Evolutionary conservation across 345 rosid genomes (phyloP), one percentile per base, ranked within the genome.

Genomic region (Aegle marmelos): DNA sequence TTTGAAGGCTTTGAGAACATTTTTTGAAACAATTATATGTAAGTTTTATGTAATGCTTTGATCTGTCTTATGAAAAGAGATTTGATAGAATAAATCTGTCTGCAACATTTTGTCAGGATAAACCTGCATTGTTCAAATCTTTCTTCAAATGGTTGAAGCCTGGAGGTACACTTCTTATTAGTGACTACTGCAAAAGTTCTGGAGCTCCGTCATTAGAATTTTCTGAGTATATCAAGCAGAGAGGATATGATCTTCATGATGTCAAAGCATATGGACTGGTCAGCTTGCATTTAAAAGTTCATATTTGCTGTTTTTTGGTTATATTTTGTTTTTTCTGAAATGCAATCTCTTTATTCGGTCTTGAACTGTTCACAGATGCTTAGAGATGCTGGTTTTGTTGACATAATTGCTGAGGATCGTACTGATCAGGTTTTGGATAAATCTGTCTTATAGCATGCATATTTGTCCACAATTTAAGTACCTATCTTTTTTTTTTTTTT

Each of bases 121-220:
- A 97, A 78, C 98, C 93, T 70, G 90, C 95, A 68, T 69, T 96
- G 60, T 94, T 96, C 82, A 89, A 85, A 78, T 90, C 93, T 66
- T 96, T 96, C 86, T 91, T 78, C 88, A 94, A 89, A 86, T 96
- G 99, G 98, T 76, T 94, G 89, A 96, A 93, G 85, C 97, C 97
- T 0, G 98, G 99, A 74, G 99, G 99, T 14, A 92, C 81, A 86
- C 87, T 96, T 83, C 99, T 96, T 30, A 92, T 94, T n/a, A 92
- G 90, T 48, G 98, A 94, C 75, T 96, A 96, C 85, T 94, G 99
- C 85, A 91, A 75, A 80, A 86, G 84, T 66, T 82, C 93, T 33
- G 93, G 95, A 85, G 80, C 86, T 19, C 91, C 99, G 48, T 87
- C 94, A 9, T 21, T 86, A 37, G 95, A 91, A 74, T 94, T 96